Evolutionary conservation across 768 basidiomycete species (phyloP), one percentile per base, ranked within the genome.

Genomic region (Cystobasidium onofrii): DNA sequence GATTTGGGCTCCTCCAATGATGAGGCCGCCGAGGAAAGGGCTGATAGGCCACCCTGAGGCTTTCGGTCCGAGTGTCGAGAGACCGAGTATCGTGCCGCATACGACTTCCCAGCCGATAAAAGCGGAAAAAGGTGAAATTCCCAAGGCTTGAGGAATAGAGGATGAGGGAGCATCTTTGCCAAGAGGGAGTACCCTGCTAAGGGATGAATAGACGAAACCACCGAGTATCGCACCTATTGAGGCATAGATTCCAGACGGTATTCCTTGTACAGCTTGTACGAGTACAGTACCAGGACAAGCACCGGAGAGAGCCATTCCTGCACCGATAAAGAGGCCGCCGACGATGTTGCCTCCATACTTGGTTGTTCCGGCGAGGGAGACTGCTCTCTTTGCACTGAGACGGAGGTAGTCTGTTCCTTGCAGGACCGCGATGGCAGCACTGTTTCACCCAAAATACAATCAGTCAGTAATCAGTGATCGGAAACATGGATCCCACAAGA

Each of bases 221-320:
- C 66, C 66, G 4, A 69, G 41, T 13, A 69, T 2, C 10, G 39
- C n/a, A 10, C 66, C 66, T 31, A 52, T 15, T 27, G 46, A n/a
- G 41, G 46, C 66, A 54, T 46, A 52, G 12, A 33, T 33, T 7
- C 66, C 66, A 12, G 66, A 69, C 17, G 41, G 50, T 34, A 69
- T 69, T 9, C 43, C 41, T 31, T 33, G 39, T 6, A 52, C 66
- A 34, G 46, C 66, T 50, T 69, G 66, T 4, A 69, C 15, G 39
- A 69, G 46, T 7, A 69, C 66, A 1, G 66, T 69, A 18, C 66
- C 66, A 27, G 66, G 66, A 69, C 66, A 69, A 15, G 66, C 66
- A 20, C 66, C 66, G 41, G 43, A 50, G 46, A 69, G 66, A 18
- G 66, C 66, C 66, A 69, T 69, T 9, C 66, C 66, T 18, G 44